These are phyloP conservation scores for Verticillium nonalfalfae DNA, from an alignment of 2,329 filamentous ascomycete species.

Conservation along the genomic window DNA sequence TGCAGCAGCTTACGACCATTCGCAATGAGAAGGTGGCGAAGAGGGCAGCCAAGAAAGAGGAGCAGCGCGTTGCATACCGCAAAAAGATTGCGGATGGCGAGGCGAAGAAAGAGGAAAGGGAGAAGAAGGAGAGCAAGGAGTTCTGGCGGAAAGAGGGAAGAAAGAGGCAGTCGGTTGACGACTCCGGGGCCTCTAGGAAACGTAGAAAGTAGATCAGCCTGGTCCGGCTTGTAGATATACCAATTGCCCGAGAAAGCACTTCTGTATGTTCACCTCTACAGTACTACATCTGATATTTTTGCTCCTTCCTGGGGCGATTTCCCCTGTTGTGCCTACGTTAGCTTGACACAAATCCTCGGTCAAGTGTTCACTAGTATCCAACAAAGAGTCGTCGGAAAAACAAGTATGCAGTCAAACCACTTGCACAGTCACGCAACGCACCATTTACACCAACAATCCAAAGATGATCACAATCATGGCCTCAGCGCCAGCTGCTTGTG, in stretches of 20 bases:
- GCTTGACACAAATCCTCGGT: too few species aligned
- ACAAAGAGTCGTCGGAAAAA: too few species aligned
- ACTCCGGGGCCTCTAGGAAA: conserved; percentile 25
- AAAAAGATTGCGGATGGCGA: conserved; percentile 76
- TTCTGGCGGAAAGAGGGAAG: conserved; percentile 90
- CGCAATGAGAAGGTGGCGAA: conserved; percentile 87
- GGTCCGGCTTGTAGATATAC: neutral
- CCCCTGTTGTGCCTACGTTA: neutral
- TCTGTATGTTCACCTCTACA: neutral
- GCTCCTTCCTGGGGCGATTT: neutral
- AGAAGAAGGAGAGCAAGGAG: conserved; percentile 88
- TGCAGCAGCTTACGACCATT: conserved; percentile 89
- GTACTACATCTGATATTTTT: neutral
- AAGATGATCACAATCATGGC: too few species aligned
- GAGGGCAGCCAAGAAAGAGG: conserved; percentile 78
- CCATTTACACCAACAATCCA: too few species aligned
- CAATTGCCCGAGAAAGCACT: neutral
- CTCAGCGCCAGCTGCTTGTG: too few species aligned
- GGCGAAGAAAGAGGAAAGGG: conserved; percentile 79
- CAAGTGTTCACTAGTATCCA: too few species aligned
- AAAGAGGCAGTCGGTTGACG: conserved; percentile 44
- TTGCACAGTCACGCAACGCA: too few species aligned
- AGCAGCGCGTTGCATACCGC: conserved; percentile 71
- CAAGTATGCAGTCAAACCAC: too few species aligned
- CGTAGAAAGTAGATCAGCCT: conserved; percentile 9